Evolutionary conservation across 1,284 basidiomycete species (phyloP).

Genomic region (Ganoderma multipileum): DNA sequence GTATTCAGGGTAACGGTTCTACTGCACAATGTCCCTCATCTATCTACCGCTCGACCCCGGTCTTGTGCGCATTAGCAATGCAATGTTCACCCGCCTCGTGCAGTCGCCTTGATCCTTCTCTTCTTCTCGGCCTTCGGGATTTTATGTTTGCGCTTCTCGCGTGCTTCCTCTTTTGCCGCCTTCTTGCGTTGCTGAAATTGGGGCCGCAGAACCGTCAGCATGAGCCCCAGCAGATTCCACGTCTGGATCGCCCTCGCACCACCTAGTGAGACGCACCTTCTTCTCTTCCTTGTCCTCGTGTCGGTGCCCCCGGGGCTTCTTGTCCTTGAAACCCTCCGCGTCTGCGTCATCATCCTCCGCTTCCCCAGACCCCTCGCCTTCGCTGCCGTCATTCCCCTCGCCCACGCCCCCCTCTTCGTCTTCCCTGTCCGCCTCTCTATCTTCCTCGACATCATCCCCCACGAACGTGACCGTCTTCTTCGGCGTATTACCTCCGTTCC

Average conservation of each 20-base stretch:
- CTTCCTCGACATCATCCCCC: conserved; percentile 29
- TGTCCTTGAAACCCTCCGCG: conserved; percentile 51
- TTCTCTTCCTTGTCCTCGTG: conserved; percentile 93
- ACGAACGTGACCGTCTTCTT: conserved; percentile 32
- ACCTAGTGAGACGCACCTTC: conserved; percentile 61
- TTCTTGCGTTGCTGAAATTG: conserved; percentile 83
- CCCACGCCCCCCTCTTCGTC: conserved; percentile 40
- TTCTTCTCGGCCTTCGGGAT: conserved; percentile 96
- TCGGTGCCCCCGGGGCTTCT: conserved; percentile 80
- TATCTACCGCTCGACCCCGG: not conserved
- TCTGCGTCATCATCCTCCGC: conserved; percentile 46
- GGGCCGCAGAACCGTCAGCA: conserved; percentile 7
- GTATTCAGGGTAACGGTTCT: not conserved
- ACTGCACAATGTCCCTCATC: not conserved
- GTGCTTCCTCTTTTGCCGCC: conserved; percentile 84
- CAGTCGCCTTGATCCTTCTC: conserved; percentile 73
- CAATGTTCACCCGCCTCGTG: conserved; percentile 31
- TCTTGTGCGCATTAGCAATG: not conserved
- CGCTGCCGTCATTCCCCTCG: not conserved
- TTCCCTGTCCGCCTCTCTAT: conserved; percentile 30
- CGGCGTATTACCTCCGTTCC: conserved; percentile 20
- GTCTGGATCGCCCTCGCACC: conserved; percentile 19
- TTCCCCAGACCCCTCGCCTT: conserved; percentile 32
- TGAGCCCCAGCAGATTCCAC: conserved; percentile 2
- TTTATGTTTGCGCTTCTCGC: conserved; percentile 90